These are phyloP conservation scores for Leccinum subtestaceum DNA, from an alignment of 768 basidiomycete genomes.

Conservation along the genomic window DNA sequence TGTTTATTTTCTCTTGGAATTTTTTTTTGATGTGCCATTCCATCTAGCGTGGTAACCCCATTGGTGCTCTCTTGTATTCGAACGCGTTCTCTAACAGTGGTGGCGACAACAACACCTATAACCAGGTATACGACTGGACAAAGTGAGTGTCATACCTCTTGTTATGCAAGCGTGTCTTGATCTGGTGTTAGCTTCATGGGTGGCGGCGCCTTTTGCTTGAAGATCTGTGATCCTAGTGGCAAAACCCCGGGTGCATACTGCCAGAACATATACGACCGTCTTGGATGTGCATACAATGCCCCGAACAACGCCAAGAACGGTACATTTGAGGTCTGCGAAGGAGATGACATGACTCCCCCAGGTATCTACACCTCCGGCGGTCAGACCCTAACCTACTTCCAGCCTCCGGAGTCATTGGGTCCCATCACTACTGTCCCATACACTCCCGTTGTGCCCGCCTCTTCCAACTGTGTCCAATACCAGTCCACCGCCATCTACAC, in stretches of 20 bases:
- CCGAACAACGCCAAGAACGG: slow-evolving; percentile 59
- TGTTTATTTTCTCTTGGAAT: neutral
- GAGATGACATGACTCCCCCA: slow-evolving; percentile 61
- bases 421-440: slow-evolving; percentile 46
- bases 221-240: slow-evolving; percentile 61
- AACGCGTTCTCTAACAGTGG: slow-evolving; percentile 50
- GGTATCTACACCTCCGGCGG: slow-evolving; percentile 49
- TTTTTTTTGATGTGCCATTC: slow-evolving; percentile 4
- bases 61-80: slow-evolving; percentile 70
- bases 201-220: slow-evolving; percentile 60
- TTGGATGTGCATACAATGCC: slow-evolving; percentile 72
- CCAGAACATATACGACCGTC: slow-evolving; percentile 71
- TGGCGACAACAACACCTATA: slow-evolving; percentile 40
- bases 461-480: slow-evolving; percentile 43
- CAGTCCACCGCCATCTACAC: slow-evolving; percentile 37
- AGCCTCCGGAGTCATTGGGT: slow-evolving; percentile 48
- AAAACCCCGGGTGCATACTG: slow-evolving; percentile 54
- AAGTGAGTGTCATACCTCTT: slow-evolving; percentile 41
- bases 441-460: slow-evolving; percentile 36
- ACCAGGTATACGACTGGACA: slow-evolving; percentile 68
- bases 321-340: slow-evolving; percentile 62
- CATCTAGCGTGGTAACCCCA: slow-evolving; percentile 70
- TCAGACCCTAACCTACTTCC: slow-evolving; percentile 40
- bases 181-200: slow-evolving; percentile 61
- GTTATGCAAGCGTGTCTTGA: neutral